A percentile compares a stretch with the other conserved stretches of the same genome.
These are phyloP conservation scores for Entomortierella beljakovae DNA, from an alignment of 192 early-diverging fungal genomes.

Conservation along the genomic window DNA sequence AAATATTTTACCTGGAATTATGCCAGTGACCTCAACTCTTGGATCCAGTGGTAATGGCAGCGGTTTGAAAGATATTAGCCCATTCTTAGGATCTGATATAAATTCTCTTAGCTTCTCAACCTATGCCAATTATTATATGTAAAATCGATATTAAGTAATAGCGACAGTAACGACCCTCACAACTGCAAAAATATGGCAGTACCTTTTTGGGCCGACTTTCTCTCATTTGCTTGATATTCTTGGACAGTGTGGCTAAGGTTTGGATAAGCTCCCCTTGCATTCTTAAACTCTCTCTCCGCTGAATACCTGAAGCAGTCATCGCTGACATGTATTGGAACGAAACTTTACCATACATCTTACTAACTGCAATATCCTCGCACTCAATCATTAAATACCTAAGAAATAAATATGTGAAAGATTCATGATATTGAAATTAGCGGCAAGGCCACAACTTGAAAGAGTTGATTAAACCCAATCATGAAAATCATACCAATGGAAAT, in stretches of 20 bases:
- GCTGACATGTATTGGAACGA: slow-evolving; percentile 84
- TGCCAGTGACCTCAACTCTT: slow-evolving; percentile 86
- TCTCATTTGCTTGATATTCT: slow-evolving; percentile 78
- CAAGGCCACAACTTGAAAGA: not conserved
- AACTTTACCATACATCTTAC: slow-evolving; percentile 90
- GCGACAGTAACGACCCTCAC: not conserved
- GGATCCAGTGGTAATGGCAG: slow-evolving; percentile 94
- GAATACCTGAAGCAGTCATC: slow-evolving; percentile 65
- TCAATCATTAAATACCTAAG: slow-evolving; percentile 95
- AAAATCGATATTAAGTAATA: too few species aligned
- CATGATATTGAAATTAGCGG: not conserved
- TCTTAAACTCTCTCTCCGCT: slow-evolving; percentile 78
- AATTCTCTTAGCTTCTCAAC: slow-evolving; percentile 83
- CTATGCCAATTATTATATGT: slow-evolving; percentile 40
- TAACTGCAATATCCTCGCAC: slow-evolving; percentile 85
- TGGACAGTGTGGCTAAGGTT: slow-evolving; percentile 78
- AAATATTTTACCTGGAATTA: slow-evolving; percentile 73
- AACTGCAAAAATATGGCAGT: not conserved
- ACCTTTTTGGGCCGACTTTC: slow-evolving; percentile 92
- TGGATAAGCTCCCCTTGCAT: slow-evolving; percentile 90
- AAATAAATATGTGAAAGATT: not conserved
- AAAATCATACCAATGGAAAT: slow-evolving; percentile 84
- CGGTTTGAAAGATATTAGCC: slow-evolving; percentile 82
- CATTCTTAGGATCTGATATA: slow-evolving; percentile 88
- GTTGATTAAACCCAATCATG: too few species aligned